These are phyloP conservation scores for Phaeomoniella chlamydospora DNA, from an alignment of 2,329 filamentous ascomycete species.

Conservation along the genomic window DNA sequence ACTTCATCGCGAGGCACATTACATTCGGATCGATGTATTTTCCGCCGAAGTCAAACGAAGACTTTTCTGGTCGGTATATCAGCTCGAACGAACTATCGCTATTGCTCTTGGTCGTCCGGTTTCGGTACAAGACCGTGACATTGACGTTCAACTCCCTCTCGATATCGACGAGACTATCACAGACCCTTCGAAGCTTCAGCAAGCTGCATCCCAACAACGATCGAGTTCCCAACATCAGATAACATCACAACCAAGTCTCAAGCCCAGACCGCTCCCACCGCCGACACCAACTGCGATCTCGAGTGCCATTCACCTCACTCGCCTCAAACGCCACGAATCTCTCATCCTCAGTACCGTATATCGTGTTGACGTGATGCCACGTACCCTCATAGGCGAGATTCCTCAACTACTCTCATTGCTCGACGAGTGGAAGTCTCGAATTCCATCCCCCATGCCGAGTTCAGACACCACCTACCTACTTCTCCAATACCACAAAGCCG, in stretches of 20 bases:
- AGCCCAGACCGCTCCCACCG: background rate
- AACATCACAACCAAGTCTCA: background rate
- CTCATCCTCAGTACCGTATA: slow-evolving; percentile 38
- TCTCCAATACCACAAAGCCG: slow-evolving; percentile 34
- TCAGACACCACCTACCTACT: slow-evolving; percentile 31
- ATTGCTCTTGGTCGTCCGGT: slow-evolving; percentile 19
- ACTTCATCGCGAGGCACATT: slow-evolving; percentile 32
- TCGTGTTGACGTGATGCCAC: slow-evolving; percentile 30
- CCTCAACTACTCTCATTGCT: slow-evolving; percentile 29
- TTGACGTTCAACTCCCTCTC: background rate
- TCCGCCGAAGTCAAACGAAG: slow-evolving; percentile 30
- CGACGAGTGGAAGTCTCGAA: slow-evolving; percentile 30
- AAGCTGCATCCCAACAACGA: background rate
- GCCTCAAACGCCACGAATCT: slow-evolving; percentile 21
- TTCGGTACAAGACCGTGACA: background rate
- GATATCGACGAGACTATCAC: background rate
- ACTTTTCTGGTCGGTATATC: slow-evolving; percentile 39
- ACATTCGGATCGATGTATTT: slow-evolving; percentile 24
- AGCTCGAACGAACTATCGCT: slow-evolving; percentile 24
- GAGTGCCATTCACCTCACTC: background rate
- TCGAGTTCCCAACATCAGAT: background rate
- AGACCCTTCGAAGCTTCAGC: background rate
- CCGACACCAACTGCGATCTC: background rate
- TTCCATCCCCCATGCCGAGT: slow-evolving; percentile 17
- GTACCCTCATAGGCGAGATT: slow-evolving; percentile 31